Percentiles rank a stretch among this genome's conserved stretches.
Evolutionary conservation across 768 basidiomycete species (phyloP).

Genomic region (Podaxis carcinomalis): DNA sequence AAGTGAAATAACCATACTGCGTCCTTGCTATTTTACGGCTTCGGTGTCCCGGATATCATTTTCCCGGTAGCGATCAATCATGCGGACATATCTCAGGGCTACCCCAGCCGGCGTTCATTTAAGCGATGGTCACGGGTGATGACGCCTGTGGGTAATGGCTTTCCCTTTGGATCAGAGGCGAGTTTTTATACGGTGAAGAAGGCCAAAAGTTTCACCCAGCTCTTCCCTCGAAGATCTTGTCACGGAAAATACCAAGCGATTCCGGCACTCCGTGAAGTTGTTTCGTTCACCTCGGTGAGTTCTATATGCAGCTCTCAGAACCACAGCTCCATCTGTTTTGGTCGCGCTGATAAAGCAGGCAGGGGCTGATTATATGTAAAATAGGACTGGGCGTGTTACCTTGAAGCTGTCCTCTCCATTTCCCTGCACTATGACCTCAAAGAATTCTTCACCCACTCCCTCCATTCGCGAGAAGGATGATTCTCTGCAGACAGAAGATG

Average conservation of each 20-base stretch:
- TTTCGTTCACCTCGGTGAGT: not conserved
- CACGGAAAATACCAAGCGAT: not conserved
- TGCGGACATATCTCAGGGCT: not conserved
- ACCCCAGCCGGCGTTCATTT: not conserved
- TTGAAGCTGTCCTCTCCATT: not conserved
- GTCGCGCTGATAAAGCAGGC: not conserved
- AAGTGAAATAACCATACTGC: not conserved
- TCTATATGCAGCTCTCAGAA: not conserved
- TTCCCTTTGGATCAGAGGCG: not conserved
- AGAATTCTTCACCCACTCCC: not conserved
- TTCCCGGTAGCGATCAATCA: not conserved
- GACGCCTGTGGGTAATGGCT: conserved; percentile 7
- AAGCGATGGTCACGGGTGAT: conserved; percentile 1
- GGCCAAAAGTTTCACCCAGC: not conserved
- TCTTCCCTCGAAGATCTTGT: not conserved
- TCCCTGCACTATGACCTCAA: not conserved
- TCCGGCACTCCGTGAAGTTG: not conserved
- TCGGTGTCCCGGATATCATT: not conserved
- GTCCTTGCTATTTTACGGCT: not conserved
- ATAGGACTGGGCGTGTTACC: not conserved
- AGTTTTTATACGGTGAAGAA: not conserved
- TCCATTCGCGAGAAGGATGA: conserved; percentile 7
- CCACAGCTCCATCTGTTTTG: not conserved
- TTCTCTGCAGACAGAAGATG: not conserved
- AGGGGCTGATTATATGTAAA: not conserved